Evolutionary conservation across 2,329 filamentous ascomycete genomes (phyloP).

Genomic region (Neoascochyta sp.): DNA sequence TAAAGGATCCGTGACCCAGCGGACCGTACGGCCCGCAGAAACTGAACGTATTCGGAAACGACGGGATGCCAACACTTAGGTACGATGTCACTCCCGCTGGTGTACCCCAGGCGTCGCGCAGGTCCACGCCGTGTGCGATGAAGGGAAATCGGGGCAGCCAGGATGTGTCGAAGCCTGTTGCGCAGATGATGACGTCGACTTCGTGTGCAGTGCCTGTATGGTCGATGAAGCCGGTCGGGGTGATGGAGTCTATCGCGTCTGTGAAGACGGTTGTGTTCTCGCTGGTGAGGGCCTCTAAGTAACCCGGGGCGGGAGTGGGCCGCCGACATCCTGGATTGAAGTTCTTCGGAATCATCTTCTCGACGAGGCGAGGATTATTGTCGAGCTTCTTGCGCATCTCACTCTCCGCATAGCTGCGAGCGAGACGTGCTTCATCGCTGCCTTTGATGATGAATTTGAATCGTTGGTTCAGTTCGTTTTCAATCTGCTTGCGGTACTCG

Average conservation of each 20-base stretch:
- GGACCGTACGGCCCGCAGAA: conserved; percentile 38
- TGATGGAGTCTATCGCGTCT: conserved; percentile 16
- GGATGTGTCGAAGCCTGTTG: conserved; percentile 42
- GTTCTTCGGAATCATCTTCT: conserved; percentile 47
- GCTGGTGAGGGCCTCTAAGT: conserved; percentile 17
- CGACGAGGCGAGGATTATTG: conserved; percentile 37
- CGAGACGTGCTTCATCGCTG: conserved; percentile 44
- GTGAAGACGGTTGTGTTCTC: conserved; percentile 20
- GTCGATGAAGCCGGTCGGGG: conserved; percentile 18
- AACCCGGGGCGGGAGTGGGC: conserved; percentile 23
- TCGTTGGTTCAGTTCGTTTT: conserved; percentile 50
- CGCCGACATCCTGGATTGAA: conserved; percentile 24
- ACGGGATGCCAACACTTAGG: conserved; percentile 41
- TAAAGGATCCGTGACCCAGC: conserved; percentile 20
- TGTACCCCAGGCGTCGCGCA: conserved; percentile 38
- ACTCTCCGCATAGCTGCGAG: conserved; percentile 38
- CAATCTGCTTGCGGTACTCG: conserved; percentile 48
- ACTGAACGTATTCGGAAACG: conserved; percentile 45
- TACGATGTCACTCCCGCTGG: conserved; percentile 39
- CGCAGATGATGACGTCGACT: conserved; percentile 43
- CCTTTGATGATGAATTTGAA: conserved; percentile 54
- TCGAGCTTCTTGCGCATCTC: conserved; percentile 44
- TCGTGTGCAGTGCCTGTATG: conserved; percentile 19
- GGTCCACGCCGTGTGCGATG: conserved; percentile 24
- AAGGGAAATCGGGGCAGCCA: conserved; percentile 26